These are phyloP conservation scores for Tuber microsphaerosporum DNA, from an alignment of 495 filamentous ascomycete species.

Conservation along the genomic window DNA sequence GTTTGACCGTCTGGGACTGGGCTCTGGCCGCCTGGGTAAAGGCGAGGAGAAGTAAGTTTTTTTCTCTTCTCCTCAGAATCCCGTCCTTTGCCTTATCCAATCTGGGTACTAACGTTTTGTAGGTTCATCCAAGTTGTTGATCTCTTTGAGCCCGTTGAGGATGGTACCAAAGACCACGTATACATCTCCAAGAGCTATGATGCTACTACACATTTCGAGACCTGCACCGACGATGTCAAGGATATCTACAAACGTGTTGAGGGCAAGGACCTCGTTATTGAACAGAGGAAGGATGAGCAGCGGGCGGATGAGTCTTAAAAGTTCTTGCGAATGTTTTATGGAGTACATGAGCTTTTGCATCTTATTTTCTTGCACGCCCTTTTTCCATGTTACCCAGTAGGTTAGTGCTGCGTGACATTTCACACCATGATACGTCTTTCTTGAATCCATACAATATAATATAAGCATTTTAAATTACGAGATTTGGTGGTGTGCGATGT, in stretches of 20 bases:
- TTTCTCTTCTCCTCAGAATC: too few relatives aligned
- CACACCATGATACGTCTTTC: background rate
- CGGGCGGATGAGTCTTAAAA: slow-evolving; percentile 13
- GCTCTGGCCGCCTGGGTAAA: slow-evolving; percentile 82
- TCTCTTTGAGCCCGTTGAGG: slow-evolving; percentile 83
- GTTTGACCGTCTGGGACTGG: slow-evolving; percentile 77
- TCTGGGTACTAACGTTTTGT: slow-evolving; percentile 11
- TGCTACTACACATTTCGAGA: slow-evolving; percentile 95
- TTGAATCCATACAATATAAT: slow-evolving; percentile 24
- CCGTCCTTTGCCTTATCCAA: background rate
- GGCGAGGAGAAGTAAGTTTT: slow-evolving; percentile 79
- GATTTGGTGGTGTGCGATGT: background rate
- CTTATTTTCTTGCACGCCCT: slow-evolving; percentile 5
- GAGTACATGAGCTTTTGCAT: slow-evolving; percentile 18
- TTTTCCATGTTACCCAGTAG: slow-evolving; percentile 12
- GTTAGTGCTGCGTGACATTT: background rate
- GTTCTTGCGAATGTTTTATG: slow-evolving; percentile 10
- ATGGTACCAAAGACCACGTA: slow-evolving; percentile 80
- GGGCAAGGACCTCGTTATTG: slow-evolving; percentile 70
- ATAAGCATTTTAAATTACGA: slow-evolving; percentile 15
- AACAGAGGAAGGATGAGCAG: slow-evolving; percentile 38
- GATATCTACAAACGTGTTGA: slow-evolving; percentile 84
- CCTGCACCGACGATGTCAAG: slow-evolving; percentile 85
- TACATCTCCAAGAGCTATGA: slow-evolving; percentile 99
- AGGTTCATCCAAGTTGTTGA: slow-evolving; percentile 42